phyloP scores from a whole-genome alignment of 1,284 basidiomycete species.

The Polyporus tsugae region DNA sequence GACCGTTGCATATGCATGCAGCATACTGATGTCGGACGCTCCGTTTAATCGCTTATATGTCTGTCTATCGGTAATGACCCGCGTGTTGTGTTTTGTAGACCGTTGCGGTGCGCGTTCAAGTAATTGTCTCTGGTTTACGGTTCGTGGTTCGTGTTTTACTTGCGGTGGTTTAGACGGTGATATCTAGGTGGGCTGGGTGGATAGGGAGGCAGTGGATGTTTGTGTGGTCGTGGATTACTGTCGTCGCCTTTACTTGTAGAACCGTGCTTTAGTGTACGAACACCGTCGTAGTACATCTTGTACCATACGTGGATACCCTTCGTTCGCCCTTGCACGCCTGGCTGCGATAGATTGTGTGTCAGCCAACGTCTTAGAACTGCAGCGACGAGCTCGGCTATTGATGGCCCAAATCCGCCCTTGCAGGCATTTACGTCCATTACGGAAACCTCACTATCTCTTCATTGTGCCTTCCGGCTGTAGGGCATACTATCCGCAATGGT shows the following conservation, averaged over 20 bases:
- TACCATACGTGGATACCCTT: conserved; percentile 3
- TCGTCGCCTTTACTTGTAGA: neutral
- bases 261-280: neutral
- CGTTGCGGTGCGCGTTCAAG: neutral
- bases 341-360: neutral
- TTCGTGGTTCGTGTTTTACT: neutral
- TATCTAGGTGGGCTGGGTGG: neutral
- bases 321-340: neutral
- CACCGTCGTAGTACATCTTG: neutral
- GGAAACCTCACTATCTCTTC: no score
- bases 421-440: no score
- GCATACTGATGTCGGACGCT: neutral
- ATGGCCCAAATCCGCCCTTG: neutral
- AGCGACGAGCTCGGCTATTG: neutral
- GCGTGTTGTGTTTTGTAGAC: conserved; percentile 1
- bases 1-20: neutral
- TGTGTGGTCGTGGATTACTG: neutral
- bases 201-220: neutral
- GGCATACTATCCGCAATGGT: no score
- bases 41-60: neutral
- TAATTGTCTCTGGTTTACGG: neutral
- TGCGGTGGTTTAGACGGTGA: neutral
- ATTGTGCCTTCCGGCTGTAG: no score
- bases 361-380: neutral
- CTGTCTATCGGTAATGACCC: neutral